Percentiles rank a stretch among this genome's conserved stretches.
Conservation (phyloP, 257 asterid genomes). For the Parsonsia alboflavescens region DNA sequence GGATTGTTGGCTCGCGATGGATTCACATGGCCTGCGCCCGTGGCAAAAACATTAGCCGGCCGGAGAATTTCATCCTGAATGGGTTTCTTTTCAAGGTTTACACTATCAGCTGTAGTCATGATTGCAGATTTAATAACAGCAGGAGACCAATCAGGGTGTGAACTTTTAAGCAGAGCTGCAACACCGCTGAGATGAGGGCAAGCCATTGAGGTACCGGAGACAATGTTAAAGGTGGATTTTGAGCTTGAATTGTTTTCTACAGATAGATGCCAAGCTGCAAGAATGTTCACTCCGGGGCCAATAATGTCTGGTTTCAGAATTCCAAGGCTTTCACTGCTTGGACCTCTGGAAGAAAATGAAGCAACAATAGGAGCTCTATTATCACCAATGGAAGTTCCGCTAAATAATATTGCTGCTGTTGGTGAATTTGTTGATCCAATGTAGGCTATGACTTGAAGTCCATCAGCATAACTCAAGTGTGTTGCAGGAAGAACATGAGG, state of each 20-base stretch:
- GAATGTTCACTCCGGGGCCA: constrained; percentile 19
- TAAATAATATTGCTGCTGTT: neutral
- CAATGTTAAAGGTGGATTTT: constrained; percentile 7
- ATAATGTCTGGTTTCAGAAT: constrained; percentile 21
- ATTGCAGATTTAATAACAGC: constrained; percentile 19
- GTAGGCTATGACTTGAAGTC: neutral
- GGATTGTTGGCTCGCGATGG: constrained; percentile 17
- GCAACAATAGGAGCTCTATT: constrained; percentile 11
- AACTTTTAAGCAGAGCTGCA: constrained; percentile 21
- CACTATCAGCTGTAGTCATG: constrained; percentile 14
- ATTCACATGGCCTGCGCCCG: constrained; percentile 21
- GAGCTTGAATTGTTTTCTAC: constrained; percentile 7
- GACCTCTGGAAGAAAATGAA: constrained; percentile 21
- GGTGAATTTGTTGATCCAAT: constrained; percentile 10
- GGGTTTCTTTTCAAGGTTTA: constrained; percentile 7
- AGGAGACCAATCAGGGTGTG: constrained; percentile 22
- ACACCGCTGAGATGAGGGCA: constrained; percentile 22
- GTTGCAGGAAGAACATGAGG: constrained; percentile 12
- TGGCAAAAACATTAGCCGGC: constrained; percentile 13
- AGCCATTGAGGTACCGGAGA: constrained; percentile 20
- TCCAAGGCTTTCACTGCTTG: constrained; percentile 1
- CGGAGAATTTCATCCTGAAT: constrained; percentile 4
- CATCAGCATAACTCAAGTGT: neutral
- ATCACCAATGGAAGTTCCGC: constrained; percentile 13
- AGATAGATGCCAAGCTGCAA: constrained; percentile 20